These are phyloP conservation scores for Eutrema salsugineum DNA, from an alignment of 441 rosid species.

Conservation along the genomic window DNA sequence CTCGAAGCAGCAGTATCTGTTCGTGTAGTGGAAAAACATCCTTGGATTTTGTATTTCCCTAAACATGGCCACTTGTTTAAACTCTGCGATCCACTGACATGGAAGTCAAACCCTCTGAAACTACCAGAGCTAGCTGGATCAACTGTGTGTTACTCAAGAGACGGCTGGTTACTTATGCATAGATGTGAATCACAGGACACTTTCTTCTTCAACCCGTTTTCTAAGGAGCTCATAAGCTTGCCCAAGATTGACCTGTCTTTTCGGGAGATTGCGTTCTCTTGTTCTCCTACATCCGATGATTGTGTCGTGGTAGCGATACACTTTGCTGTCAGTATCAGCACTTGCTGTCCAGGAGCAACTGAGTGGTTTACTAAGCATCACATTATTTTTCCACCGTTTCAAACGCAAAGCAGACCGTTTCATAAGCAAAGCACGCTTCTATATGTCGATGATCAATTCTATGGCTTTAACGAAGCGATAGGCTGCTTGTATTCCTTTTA, in stretches of 20 bases:
- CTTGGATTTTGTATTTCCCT: background rate
- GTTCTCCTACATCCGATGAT: background rate
- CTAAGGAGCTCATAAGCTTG: background rate
- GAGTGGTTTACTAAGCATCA: background rate
- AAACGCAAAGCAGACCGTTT: too few relatives aligned
- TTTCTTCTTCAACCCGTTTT: background rate
- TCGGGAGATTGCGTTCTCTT: background rate
- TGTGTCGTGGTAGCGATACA: background rate
- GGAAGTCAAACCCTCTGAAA: background rate
- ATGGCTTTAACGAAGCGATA: background rate
- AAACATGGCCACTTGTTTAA: background rate
- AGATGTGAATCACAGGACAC: background rate
- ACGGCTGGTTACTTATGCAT: background rate
- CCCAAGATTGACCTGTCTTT: background rate
- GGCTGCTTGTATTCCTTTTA: background rate
- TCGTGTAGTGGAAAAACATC: background rate
- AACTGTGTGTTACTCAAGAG: background rate
- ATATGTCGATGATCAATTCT: background rate
- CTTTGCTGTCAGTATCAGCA: background rate
- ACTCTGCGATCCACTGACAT: background rate
- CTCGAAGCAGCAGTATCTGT: background rate
- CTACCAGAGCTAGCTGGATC: background rate
- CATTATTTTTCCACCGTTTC: too few relatives aligned
- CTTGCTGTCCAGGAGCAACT: slow-evolving; percentile 29
- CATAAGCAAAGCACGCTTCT: background rate